A percentile compares a stretch with the other conserved stretches of the same genome.
Evolutionary conservation across 78 protist species (phyloP).

Genomic region (Speleostelium caveatum): DNA sequence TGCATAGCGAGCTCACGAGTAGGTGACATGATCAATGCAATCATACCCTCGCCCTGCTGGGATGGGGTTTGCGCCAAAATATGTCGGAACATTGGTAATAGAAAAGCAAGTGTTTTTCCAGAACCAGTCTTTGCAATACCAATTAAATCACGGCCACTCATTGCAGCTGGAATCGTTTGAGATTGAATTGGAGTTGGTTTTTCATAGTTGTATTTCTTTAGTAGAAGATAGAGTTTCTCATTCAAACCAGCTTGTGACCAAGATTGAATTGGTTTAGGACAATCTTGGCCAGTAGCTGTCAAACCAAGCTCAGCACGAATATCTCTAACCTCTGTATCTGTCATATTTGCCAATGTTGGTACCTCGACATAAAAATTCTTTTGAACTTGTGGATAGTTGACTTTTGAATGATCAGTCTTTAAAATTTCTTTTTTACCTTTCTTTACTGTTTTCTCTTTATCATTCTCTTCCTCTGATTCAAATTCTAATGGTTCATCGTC

Average conservation of each 20-base stretch:
- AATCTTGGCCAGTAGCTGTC: slow-evolving; percentile 57
- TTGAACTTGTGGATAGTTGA: slow-evolving; percentile 89
- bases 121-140: slow-evolving; percentile 93
- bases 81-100: slow-evolving; percentile 97
- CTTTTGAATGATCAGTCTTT: slow-evolving; percentile 88
- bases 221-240: slow-evolving; percentile 25
- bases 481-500: slow-evolving; percentile 15
- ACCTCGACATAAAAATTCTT: slow-evolving; percentile 94
- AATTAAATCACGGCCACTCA: slow-evolving; percentile 96
- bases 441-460: slow-evolving; percentile 66
- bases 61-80: slow-evolving; percentile 92
- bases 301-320: slow-evolving; percentile 74
- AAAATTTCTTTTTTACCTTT: slow-evolving; percentile 47
- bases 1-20: slow-evolving; percentile 98
- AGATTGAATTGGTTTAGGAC: slow-evolving; percentile 92
- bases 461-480: slow-evolving; percentile 57
- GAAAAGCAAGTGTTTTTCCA: slow-evolving; percentile 98
- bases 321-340: slow-evolving; percentile 83
- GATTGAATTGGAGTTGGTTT: slow-evolving; percentile 96
- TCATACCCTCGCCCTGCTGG: slow-evolving; percentile 95
- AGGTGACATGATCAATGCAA: slow-evolving; percentile 96
- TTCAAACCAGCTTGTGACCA: slow-evolving; percentile 94
- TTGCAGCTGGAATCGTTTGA: slow-evolving; percentile 93
- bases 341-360: slow-evolving; percentile 82
- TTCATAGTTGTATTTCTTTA: slow-evolving; percentile 66